Base-by-base conservation (phyloP, 2,329 filamentous ascomycete genomes). In the Aspergillus fumigatiaffinis region DNA sequence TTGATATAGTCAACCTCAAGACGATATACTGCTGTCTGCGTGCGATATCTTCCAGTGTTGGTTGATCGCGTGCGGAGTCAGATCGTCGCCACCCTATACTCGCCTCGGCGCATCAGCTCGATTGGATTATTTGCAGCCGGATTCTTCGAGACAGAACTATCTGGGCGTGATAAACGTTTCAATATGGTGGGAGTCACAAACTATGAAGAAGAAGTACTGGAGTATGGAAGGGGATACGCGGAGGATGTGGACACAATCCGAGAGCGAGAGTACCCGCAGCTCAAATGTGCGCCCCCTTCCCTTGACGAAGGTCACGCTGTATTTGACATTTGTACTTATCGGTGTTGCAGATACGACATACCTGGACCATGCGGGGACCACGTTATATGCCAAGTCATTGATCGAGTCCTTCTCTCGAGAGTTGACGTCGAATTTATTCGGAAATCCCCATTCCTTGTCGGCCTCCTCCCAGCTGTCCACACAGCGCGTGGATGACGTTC, bases 361-460 rank as follows among this genome's bases (percentile, higher is more conserved):
- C 72, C 87, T 97, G 56, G 93, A 97, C 67, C 92, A 97, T 87
- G 92, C 92, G 0, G 93, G 92, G n/a, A 90, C 91, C n/a, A 93
- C 92, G 0, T 79, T 89, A 1, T 91, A 89, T 69, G 80, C 91
- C 46, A 93, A 89, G 72, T 92, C 90, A 29, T 76, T 94, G 25
- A 87, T 97, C 73, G 88, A 93, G 63, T 80, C 78, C 25, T 96
- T 96, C 74, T 85, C 90, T 8, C 73, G 77, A n/a, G 90, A 94
- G 58, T 88, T 97, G 82, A 87, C 87, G 26, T 79, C 83, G 3
- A 89, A 87, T 65, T 79, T 97, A 0, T 92, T 92, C 64, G 93
- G 92, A 41, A 97, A 97, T 61, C 93, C 93, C 0, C 93, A 97
- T 74, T 97, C 93, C 0, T 88, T 86, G 51, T 96, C 92, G 1